Conservation (phyloP, 192 early-diverging fungal genomes). For the Podila epigama region DNA sequence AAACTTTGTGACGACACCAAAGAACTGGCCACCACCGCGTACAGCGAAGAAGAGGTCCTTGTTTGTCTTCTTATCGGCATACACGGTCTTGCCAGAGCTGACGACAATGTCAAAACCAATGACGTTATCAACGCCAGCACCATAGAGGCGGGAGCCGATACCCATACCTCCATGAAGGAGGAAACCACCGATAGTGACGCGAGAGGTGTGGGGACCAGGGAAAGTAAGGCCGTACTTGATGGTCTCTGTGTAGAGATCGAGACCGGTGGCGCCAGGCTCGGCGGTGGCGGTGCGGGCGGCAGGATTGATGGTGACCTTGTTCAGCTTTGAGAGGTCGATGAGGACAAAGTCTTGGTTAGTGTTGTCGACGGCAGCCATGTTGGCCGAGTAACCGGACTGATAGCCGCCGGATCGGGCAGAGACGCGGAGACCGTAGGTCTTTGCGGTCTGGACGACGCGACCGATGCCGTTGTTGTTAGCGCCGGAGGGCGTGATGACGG, state of each 20-base stretch:
- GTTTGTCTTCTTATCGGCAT: constrained; percentile 28
- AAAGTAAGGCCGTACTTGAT: constrained; percentile 49
- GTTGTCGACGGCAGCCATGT: constrained; percentile 44
- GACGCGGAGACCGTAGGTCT: constrained; percentile 32
- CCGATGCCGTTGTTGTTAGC: constrained; percentile 35
- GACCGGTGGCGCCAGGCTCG: constrained; percentile 42
- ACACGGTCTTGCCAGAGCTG: constrained; percentile 25
- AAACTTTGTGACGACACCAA: constrained; percentile 46
- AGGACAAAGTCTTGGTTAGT: constrained; percentile 29
- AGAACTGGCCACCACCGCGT: constrained; percentile 49
- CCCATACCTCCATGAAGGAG: constrained; percentile 48
- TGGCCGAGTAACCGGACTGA: constrained; percentile 40
- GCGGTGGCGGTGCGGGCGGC: constrained; percentile 28
- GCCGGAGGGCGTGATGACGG: constrained; percentile 24
- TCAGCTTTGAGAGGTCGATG: constrained; percentile 39
- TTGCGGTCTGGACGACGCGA: constrained; percentile 22
- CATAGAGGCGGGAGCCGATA: constrained; percentile 36
- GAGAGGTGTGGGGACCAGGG: constrained; percentile 30
- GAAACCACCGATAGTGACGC: constrained; percentile 44
- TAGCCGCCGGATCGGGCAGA: constrained; percentile 46
- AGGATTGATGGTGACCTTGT: constrained; percentile 28
- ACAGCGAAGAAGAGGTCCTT: constrained; percentile 45
- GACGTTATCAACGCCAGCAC: constrained; percentile 47
- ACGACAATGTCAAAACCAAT: constrained; percentile 45
- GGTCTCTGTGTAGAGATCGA: constrained; percentile 30